Base-by-base conservation (phyloP, 345 rosid species). In the Eutrema heterophyllum region DNA sequence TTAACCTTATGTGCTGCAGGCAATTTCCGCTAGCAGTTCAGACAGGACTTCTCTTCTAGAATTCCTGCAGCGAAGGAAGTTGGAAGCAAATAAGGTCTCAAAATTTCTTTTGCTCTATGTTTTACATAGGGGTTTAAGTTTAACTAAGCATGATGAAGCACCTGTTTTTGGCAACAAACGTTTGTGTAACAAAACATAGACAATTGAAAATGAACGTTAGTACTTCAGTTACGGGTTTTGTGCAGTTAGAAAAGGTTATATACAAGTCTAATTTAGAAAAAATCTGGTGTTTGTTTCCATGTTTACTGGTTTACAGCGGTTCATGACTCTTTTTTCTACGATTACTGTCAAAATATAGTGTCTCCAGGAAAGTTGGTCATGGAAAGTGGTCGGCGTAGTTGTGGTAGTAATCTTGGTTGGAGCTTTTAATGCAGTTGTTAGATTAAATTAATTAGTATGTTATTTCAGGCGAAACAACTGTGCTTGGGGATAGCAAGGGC, bases 11-110 rank as follows among this genome's bases (percentile, higher is more conserved):
- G 11, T 61, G 39, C 51, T 81, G 81, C 84, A 92, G 99, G 97
- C 97, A 56, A 89, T 96, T 81, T 85, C 96, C 67, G 87, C 97
- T 44, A 90, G 98, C 82, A 87, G 87, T 86, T 96, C 99, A 39
- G 98, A 96, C 74, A 93, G 86, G 71, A 87, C 96, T 33, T 86
- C 84, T 41, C 86, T 90, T 48, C 83, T 96, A 58, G 98, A 90
- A 70, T 96, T 92, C 83, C 80, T 96, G 81, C 99, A 96, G 74
- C 80, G 96, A 33, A 81, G 98, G 80, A 96, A 90, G 81, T 63
- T 90, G 86, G 98, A 92, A 82, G 91, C 97, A 50, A 77, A 76
- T 82, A 90, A 96, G 98, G 99, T 96, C 74, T 29, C 66, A 55
- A 63, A 54, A 29, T 70, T 63, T 70, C 39, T 16, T 9, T 52